Conservation (phyloP, 805 yeast genomes). For the Myxozyma sirexii region DNA sequence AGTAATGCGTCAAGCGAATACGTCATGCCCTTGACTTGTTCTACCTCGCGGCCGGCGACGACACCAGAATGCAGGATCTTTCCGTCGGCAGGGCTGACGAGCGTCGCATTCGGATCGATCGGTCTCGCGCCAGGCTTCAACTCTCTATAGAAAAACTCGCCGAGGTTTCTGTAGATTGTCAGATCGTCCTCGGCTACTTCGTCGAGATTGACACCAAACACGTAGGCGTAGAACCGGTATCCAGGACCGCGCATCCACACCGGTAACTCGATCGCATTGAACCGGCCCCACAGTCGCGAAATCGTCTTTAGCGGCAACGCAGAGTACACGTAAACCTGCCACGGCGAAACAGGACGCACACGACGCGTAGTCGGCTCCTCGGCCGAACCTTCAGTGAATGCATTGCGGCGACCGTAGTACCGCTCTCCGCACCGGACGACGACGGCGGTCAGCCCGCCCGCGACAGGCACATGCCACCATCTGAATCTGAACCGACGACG, state of each 20-base stretch:
- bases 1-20: slow-evolving; percentile 85
- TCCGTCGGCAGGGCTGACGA: slow-evolving; percentile 95
- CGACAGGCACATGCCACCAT: slow-evolving; percentile 36
- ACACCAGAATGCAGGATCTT: slow-evolving; percentile 81
- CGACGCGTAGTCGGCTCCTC: slow-evolving; percentile 2
- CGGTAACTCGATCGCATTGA: slow-evolving; percentile 82
- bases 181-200: slow-evolving; percentile 88
- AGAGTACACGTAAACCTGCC: slow-evolving; percentile 88
- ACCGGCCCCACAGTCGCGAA: slow-evolving; percentile 92
- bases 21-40: slow-evolving; percentile 95
- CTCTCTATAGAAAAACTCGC: slow-evolving; percentile 88
- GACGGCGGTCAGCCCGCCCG: slow-evolving; percentile 31
- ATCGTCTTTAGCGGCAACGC: slow-evolving; percentile 88
- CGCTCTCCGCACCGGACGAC: slow-evolving; percentile 25
- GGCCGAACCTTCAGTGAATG: neutral
- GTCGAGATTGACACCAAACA: slow-evolving; percentile 85
- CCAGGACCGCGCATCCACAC: slow-evolving; percentile 85
- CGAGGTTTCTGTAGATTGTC: slow-evolving; percentile 70
- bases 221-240: slow-evolving; percentile 69
- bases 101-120: slow-evolving; percentile 58
- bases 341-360: slow-evolving; percentile 69
- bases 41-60: slow-evolving; percentile 71
- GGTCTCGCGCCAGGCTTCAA: slow-evolving; percentile 81
- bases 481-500: slow-evolving; percentile 25
- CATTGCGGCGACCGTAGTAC: slow-evolving; percentile 10